Evolutionary conservation across 208 protist species (phyloP), one percentile per base, ranked within the genome.

Genomic region (Trypanosoma platydactyli): DNA sequence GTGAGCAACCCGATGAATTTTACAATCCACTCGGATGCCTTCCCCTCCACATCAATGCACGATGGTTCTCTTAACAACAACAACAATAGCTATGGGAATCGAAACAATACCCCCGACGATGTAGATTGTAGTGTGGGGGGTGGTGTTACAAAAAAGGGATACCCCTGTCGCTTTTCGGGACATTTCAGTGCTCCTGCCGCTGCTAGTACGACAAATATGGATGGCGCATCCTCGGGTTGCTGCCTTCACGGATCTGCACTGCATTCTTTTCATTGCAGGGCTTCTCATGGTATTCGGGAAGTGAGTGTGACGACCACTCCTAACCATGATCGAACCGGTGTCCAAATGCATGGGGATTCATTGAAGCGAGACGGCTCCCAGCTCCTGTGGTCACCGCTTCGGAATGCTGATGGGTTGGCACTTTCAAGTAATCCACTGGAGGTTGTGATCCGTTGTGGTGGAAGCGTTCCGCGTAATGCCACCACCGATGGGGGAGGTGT

Each of bases 11-110:
- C 54, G 15, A 6, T 59, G 54, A 27, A n/a, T 20, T 59, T 59
- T 33, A 59, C 54, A 16, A n/a, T 59, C 25, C 22, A 38, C 35
- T 59, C 54, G 16, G 54, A 59, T 29, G n/a, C 27, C n/a, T 59
- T 59, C 1, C 54, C 11, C 42, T 6, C 54, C 20, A 6, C 33
- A 4, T 20, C 13, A 22, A 0, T 13, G 33, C 16, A 38, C 18
- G 35, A 27, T 5, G 7, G 18, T n/a, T 29, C 35, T 22, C 35
- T 27, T 4, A 41, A 45, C 22, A 48, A 24, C 35, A 29, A 33
- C 11, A 38, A 57, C 52, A 57, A 57, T 57, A 27, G 42, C 7
- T 25, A 6, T 9, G 30, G 30, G 24, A 57, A 7, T 41, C 33
- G 33, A 3, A 38, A 38, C 33, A 38, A 38, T 9, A 38, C 33